Evolutionary conservation across 768 basidiomycete genomes (phyloP).

Genomic region (Dendrothele bispora): DNA sequence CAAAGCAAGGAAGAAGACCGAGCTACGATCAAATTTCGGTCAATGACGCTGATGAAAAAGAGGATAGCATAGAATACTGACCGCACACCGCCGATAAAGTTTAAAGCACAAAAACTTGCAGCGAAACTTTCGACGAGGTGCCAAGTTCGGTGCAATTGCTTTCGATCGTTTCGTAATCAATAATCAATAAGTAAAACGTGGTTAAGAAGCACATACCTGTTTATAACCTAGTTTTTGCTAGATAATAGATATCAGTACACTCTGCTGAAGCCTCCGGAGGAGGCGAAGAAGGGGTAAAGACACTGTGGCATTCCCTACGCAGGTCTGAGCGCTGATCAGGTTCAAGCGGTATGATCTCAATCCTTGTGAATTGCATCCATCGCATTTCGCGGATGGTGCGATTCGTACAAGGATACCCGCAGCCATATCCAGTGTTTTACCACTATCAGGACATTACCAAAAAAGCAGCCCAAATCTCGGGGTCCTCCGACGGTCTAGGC

Average conservation of each 20-base stretch:
- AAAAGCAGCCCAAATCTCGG: conserved; percentile 34
- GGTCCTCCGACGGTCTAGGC: conserved; percentile 24
- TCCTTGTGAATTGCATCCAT: conserved; percentile 42
- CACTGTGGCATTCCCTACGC: conserved; percentile 96
- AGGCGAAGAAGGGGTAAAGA: conserved; percentile 46
- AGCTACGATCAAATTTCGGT: conserved; percentile 40
- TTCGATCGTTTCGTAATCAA: conserved; percentile 11
- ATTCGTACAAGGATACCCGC: conserved; percentile 77
- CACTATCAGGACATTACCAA: conserved; percentile 76
- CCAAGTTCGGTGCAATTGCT: conserved; percentile 90
- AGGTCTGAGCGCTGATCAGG: conserved; percentile 97
- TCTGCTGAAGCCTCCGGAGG: conserved; percentile 35
- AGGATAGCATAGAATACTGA: conserved; percentile 26
- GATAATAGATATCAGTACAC: conserved; percentile 52
- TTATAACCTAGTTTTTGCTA: conserved; percentile 80
- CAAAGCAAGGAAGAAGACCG: conserved; percentile 78
- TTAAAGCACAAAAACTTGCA: conserved; percentile 85
- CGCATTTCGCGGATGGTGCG: conserved; percentile 17
- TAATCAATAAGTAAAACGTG: conserved; percentile 2
- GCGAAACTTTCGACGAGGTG: conserved; percentile 81
- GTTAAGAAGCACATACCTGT: conserved; percentile 51
- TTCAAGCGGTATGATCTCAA: conserved; percentile 99
- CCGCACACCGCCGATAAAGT: conserved; percentile 89
- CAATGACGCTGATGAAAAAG: conserved; percentile 1
- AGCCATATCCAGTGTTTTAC: conserved; percentile 73